Percentiles rank a stretch among this genome's conserved stretches.
phyloP scores from a whole-genome alignment of 495 filamentous ascomycete genomes.

The Tetracladium setigerum region DNA sequence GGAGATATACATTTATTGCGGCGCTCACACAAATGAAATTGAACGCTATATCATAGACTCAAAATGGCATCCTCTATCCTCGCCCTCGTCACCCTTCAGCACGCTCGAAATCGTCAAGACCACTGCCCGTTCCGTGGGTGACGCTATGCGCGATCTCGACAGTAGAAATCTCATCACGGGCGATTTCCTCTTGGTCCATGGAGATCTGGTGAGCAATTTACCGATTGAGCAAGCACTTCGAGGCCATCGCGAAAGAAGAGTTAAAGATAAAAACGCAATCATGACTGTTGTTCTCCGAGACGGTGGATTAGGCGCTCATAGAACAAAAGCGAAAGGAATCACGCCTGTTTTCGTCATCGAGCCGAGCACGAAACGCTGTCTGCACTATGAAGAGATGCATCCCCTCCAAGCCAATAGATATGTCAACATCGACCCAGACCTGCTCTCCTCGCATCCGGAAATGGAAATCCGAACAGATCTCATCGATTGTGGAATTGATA shows the following conservation, averaged over 20 bases:
- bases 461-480: conserved; percentile 80
- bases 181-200: conserved; percentile 89
- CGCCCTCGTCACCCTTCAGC: conserved; percentile 70
- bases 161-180: conserved; percentile 75
- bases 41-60: conserved; percentile 66
- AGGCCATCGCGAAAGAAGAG: conserved; percentile 71
- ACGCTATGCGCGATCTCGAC: conserved; percentile 93
- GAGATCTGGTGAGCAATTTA: conserved; percentile 89
- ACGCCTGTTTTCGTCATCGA: conserved; percentile 84
- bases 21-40: conserved; percentile 81
- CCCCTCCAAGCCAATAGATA: conserved; percentile 41
- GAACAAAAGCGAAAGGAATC: conserved; percentile 64
- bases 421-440: conserved; percentile 65
- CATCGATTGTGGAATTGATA: conserved; percentile 93
- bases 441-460: conserved; percentile 54
- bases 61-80: conserved; percentile 21
- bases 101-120: conserved; percentile 77
- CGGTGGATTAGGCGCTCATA: conserved; percentile 59
- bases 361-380: conserved; percentile 67
- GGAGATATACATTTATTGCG: conserved; percentile 87
- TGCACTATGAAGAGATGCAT: conserved; percentile 83
- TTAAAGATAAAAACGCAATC: conserved; percentile 85
- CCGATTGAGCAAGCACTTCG: conserved; percentile 71
- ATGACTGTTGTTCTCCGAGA: conserved; percentile 94
- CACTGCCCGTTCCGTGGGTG: conserved; percentile 75